Base-by-base conservation (phyloP, 1,284 basidiomycete species). In the Peniophora sp. region DNA sequence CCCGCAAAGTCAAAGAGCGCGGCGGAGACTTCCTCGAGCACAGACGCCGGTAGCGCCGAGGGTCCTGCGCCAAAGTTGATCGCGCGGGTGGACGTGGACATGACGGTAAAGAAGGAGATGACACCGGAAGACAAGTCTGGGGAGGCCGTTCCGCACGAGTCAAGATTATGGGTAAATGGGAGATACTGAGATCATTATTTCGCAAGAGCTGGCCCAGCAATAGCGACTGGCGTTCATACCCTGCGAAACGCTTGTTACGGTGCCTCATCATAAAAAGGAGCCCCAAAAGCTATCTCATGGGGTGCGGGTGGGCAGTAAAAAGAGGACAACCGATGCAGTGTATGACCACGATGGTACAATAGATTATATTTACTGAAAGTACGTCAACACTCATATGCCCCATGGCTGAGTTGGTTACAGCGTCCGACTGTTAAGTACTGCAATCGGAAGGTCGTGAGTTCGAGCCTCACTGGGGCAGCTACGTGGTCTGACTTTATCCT, bases 31-130 rank as follows among this genome's bases (percentile, higher is more conserved):
- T 93, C 84, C 62, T 83, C 72, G 39, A 97, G 81, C 12, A 97
- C 91, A 3, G 81, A 71, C 17, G 83, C 78, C 15, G 94, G 94
- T 34, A 97, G 74, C 0, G 90, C 87, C 24, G 91, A 95, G 23
- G 94, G 94, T 2, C 94, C 94, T 46, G 94, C 88, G 43, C 91
- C 90, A 65, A 97, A 92, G 74, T 97, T 97, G 66, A 89, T 79
- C 14, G 84, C 76, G 50, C 78, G 62, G 37, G 37, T 41, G 37
- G 37, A 41, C 8, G 37, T 41, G 12, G 27, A 32, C 37, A 41
- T 41, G 37, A n/a, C n/a, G 15, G 15, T n/a, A 8, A 24, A 42
- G 50, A 47, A 14, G 34, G 22, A 35, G 24, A 52, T 53, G 24
- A 54, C 8, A 41, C 15, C 5, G 37, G 37, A 41, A n/a, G 37